A percentile compares a stretch with the other conserved stretches of the same genome.
Conservation (phyloP, 331 rosid species). For the Quercus tomentella region DNA sequence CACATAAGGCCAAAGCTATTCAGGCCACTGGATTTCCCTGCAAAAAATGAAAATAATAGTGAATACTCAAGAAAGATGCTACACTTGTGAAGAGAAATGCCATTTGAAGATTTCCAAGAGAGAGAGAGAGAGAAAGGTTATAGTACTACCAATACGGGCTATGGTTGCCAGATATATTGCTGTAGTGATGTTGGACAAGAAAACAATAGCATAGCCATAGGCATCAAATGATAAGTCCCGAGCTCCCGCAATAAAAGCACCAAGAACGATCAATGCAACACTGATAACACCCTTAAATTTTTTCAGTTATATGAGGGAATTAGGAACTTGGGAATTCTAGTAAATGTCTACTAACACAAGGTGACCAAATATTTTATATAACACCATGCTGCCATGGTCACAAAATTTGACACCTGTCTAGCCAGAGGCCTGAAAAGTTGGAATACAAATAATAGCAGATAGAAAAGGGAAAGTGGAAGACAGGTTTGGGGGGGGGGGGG, state of each 20-base stretch:
- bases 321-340: conserved; percentile 40
- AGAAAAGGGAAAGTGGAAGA: too few relatives aligned
- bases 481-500: too few relatives aligned
- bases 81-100: conserved; percentile 18
- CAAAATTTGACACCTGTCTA: too few relatives aligned
- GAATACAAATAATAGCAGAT: too few relatives aligned
- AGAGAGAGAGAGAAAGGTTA: conserved; percentile 11
- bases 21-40: conserved; percentile 96
- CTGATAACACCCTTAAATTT: conserved; percentile 79
- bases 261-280: conserved; percentile 89
- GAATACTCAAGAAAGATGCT: conserved; percentile 20
- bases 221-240: conserved; percentile 91
- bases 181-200: conserved; percentile 81
- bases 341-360: neutral
- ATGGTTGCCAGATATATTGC: conserved; percentile 96
- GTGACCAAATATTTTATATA: too few relatives aligned
- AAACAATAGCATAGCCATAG: conserved; percentile 81
- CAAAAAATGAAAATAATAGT: conserved; percentile 17
- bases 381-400: too few relatives aligned
- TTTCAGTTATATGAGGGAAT: conserved; percentile 69
- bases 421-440: too few relatives aligned
- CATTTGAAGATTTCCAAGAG: conserved; percentile 1
- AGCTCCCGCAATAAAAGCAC: conserved; percentile 93
- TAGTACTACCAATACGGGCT: conserved; percentile 72
- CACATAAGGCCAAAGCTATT: conserved; percentile 99